These are phyloP conservation scores for Suillus bovinus DNA, from an alignment of 768 basidiomycete species.

Conservation along the genomic window DNA sequence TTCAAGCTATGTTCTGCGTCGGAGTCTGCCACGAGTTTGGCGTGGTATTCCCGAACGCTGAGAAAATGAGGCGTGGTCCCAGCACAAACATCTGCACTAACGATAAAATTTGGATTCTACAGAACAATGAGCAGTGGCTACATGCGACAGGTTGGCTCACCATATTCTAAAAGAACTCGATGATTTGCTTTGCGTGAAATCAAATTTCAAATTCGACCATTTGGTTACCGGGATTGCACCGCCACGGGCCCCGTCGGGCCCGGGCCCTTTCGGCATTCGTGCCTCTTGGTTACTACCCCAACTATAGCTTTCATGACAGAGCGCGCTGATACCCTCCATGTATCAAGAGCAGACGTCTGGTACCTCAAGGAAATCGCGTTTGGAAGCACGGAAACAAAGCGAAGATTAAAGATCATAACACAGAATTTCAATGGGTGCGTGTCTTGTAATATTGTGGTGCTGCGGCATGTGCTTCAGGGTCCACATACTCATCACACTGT, in stretches of 20 bases:
- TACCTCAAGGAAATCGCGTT: slow-evolving; percentile 71
- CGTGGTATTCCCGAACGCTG: not conserved
- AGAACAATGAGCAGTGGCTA: too few relatives aligned
- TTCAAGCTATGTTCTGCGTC: not conserved
- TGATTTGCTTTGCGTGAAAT: not conserved
- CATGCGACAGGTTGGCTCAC: too few relatives aligned
- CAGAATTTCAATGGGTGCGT: slow-evolving; percentile 85
- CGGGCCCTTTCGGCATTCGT: not conserved
- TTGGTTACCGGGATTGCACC: not conserved
- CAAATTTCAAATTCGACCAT: not conserved
- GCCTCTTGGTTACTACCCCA: not conserved
- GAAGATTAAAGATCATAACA: slow-evolving; percentile 63
- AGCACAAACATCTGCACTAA: not conserved
- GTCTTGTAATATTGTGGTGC: not conserved
- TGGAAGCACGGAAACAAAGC: slow-evolving; percentile 29
- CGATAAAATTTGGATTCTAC: too few relatives aligned
- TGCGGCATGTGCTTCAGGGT: not conserved
- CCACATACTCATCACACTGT: not conserved
- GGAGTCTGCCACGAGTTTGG: not conserved
- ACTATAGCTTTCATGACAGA: slow-evolving; percentile 18
- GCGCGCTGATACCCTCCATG: slow-evolving; percentile 18
- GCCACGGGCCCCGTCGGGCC: not conserved
- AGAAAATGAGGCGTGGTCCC: not conserved
- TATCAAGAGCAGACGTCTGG: slow-evolving; percentile 61
- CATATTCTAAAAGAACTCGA: too few relatives aligned